phyloP scores from a whole-genome alignment of 129 eudicot species.

The Solidago caesia region DNA sequence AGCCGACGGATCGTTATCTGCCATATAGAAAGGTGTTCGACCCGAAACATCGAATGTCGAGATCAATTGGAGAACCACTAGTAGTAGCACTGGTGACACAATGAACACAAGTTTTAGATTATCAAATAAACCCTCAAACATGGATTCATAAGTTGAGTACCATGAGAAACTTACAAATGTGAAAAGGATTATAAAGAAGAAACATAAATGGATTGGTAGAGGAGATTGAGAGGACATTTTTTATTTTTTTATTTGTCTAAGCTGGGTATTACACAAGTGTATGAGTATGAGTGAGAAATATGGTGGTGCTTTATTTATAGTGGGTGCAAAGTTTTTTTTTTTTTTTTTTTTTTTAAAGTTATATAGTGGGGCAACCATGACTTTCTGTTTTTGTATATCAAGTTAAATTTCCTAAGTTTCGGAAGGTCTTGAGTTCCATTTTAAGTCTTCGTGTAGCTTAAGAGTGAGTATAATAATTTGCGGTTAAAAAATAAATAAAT shows the following conservation, averaged over 20 bases:
- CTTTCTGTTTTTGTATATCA: too few relatives aligned
- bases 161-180: conserved; percentile 71
- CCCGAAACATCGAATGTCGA: conserved; percentile 40
- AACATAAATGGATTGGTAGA: conserved; percentile 64
- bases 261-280: background rate
- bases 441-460: too few relatives aligned
- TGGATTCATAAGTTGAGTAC: conserved; percentile 74
- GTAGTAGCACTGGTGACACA: conserved; percentile 62
- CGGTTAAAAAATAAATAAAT: too few relatives aligned
- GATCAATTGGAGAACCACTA: conserved; percentile 59
- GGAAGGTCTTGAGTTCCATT: too few relatives aligned
- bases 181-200: conserved; percentile 61
- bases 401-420: too few relatives aligned
- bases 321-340: background rate
- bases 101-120: conserved; percentile 68
- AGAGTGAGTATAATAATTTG: too few relatives aligned
- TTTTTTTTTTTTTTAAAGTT: too few relatives aligned
- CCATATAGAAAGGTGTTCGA: conserved; percentile 39
- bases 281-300: background rate
- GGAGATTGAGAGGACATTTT: conserved; percentile 45
- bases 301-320: background rate
- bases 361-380: too few relatives aligned
- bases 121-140: conserved; percentile 69
- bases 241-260: background rate
- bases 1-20: conserved; percentile 54